Percentiles rank a stretch among this genome's conserved stretches.
Evolutionary conservation across 805 yeast species (phyloP).

Genomic region (Metschnikowia chrysomelidarum): DNA sequence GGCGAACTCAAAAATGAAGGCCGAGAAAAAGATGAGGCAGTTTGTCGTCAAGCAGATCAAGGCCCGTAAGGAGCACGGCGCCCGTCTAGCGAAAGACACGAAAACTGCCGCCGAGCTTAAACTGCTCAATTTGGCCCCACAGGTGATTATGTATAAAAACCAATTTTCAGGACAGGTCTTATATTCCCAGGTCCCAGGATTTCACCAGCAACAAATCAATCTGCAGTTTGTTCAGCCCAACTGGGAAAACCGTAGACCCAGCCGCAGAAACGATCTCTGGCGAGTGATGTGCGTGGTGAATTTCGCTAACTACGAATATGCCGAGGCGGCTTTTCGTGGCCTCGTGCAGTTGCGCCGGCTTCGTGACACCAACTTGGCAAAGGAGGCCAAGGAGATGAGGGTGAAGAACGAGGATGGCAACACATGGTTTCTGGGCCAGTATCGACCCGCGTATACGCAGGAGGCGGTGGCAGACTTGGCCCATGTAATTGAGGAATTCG

Average conservation of each 20-base stretch:
- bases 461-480: conserved; percentile 87
- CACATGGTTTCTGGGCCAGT: conserved; percentile 84
- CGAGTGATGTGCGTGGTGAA: conserved; percentile 83
- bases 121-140: conserved; percentile 70
- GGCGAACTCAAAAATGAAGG: conserved; percentile 38
- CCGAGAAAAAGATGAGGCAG: conserved; percentile 48
- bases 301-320: conserved; percentile 56
- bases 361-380: conserved; percentile 60
- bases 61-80: conserved; percentile 41
- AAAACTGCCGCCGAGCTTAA: conserved; percentile 34
- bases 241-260: conserved; percentile 85
- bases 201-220: conserved; percentile 57
- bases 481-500: conserved; percentile 64
- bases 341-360: conserved; percentile 69
- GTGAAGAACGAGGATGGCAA: conserved; percentile 73
- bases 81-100: conserved; percentile 40
- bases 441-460: conserved; percentile 84
- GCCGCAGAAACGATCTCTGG: conserved; percentile 84
- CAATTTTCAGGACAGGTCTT: conserved; percentile 86
- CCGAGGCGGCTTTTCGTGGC: conserved; percentile 71
- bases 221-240: conserved; percentile 77
- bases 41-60: conserved; percentile 45
- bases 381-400: conserved; percentile 63
- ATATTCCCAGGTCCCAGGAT: conserved; percentile 80
- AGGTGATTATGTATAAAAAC: conserved; percentile 79